Base-by-base conservation (phyloP, 306 rosid species). In the Cicer pinnatifidum region DNA sequence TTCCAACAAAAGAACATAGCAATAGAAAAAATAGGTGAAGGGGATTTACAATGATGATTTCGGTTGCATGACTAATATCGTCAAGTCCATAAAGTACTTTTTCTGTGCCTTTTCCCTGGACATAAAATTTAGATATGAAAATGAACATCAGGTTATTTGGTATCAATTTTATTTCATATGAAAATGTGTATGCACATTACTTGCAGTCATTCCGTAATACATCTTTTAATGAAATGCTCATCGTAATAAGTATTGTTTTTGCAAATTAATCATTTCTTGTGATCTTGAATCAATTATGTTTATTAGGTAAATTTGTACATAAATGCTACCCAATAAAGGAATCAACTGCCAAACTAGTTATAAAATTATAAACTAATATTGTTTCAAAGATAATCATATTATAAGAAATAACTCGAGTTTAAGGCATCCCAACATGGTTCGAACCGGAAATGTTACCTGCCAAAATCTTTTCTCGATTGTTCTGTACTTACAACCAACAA, bases 401-500 rank as follows among this genome's bases (percentile, higher is more conserved):
- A 38, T 56, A 15, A 2, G 12, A 28, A 35, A 57, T 47, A 67
- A 50, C 70, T 67, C 40, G 50, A 53, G 28, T 71, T 78, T 13
- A 75, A 75, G 80, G 53, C 71, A 41, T 6, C 23, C 20, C n/a
- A 43, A 70, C 80, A 69, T 28, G 33, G 76, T 67, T 76, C 12
- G 43, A 67, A 60, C 61, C 8, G 35, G 20, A 73, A 75, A 81
- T 7, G 1, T 11, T 87, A 93, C 98, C 98, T 83, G 92, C 98
- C 98, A 91, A 84, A 86, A 93, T 73, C 82, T 86, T 86, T 89
- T 93, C 16, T 58, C 86, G 54, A 79, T 13, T 7, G 92, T 80
- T 79, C 98, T 86, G 71, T 85, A 93, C 85, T 91, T 93, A 87
- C 98, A 93, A 67, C 97, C 94, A 71, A 91, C 94, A 12, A 86